Evolutionary conservation across 768 basidiomycete genomes (phyloP).

Genomic region (Boletus sensibilis): DNA sequence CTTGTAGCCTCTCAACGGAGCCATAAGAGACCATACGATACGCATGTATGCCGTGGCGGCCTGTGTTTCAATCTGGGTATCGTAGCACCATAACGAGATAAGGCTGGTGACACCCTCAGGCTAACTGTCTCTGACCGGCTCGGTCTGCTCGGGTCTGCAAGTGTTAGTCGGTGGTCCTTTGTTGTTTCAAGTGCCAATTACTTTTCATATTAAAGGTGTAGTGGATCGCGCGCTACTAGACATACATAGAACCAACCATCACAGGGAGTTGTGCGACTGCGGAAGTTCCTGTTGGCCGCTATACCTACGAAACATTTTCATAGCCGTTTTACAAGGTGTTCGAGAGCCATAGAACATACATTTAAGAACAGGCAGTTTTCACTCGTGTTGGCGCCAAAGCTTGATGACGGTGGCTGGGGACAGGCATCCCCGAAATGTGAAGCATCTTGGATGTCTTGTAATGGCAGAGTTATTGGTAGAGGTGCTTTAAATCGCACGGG

Average conservation of each 20-base stretch:
- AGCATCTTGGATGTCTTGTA: conserved; percentile 39
- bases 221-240: too few relatives aligned
- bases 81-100: too few relatives aligned
- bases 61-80: too few relatives aligned
- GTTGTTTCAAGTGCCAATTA: too few relatives aligned
- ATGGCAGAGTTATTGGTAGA: conserved; percentile 36
- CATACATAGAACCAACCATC: conserved; percentile 24
- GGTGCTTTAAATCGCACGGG: conserved; percentile 58
- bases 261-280: conserved; percentile 11
- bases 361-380: conserved; percentile 61
- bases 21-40: too few relatives aligned
- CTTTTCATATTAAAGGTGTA: too few relatives aligned
- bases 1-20: too few relatives aligned
- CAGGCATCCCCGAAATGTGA: conserved; percentile 54
- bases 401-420: conserved; percentile 42
- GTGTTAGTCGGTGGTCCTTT: too few relatives aligned
- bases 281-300: conserved; percentile 14
- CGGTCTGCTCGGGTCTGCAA: too few relatives aligned
- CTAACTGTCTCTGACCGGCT: too few relatives aligned
- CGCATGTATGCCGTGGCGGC: too few relatives aligned
- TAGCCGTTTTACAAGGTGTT: not conserved
- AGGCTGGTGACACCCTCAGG: too few relatives aligned
- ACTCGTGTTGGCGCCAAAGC: conserved; percentile 42
- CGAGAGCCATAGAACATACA: conserved; percentile 20
- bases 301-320: conserved; percentile 9